Conservation (phyloP, 495 filamentous ascomycete genomes). For the Tuber calosporum region DNA sequence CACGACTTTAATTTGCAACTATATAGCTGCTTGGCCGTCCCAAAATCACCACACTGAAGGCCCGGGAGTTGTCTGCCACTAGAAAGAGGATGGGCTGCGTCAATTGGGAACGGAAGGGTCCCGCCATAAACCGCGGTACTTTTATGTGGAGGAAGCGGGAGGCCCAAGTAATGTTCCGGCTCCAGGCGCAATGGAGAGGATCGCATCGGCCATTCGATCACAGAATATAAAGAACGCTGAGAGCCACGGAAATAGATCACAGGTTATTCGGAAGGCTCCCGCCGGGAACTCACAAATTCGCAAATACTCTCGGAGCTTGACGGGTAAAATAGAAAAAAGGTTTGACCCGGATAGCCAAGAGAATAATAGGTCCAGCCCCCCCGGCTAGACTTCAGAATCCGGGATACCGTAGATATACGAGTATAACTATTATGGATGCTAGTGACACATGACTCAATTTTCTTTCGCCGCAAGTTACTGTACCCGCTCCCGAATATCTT, state of each 20-base stretch:
- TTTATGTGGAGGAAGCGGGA: conserved; percentile 28
- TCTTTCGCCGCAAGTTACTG: not conserved
- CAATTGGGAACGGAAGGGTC: conserved; percentile 64
- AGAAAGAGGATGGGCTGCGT: conserved; percentile 56
- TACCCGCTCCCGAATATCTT: conserved; percentile 2
- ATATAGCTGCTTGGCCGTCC: conserved; percentile 60
- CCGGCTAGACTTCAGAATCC: not conserved
- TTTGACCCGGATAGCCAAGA: not conserved
- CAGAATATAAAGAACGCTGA: not conserved
- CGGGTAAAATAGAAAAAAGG: not conserved
- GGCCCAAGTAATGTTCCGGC: conserved; percentile 42
- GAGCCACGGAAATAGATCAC: not conserved
- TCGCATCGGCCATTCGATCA: conserved; percentile 35
- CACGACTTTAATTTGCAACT: conserved; percentile 61
- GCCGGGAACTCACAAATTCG: not conserved
- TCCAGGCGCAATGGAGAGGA: conserved; percentile 50
- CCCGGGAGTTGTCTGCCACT: conserved; percentile 47
- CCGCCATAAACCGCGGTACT: conserved; percentile 44
- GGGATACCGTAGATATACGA: not conserved
- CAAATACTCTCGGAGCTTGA: not conserved
- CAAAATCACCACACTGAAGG: conserved; percentile 45
- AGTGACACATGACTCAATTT: not conserved
- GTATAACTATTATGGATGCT: not conserved
- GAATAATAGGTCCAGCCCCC: not conserved
- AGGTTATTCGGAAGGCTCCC: not conserved